phyloP scores from a whole-genome alignment of 371 early-diverging fungal genomes.

The Mucor mucedo region DNA sequence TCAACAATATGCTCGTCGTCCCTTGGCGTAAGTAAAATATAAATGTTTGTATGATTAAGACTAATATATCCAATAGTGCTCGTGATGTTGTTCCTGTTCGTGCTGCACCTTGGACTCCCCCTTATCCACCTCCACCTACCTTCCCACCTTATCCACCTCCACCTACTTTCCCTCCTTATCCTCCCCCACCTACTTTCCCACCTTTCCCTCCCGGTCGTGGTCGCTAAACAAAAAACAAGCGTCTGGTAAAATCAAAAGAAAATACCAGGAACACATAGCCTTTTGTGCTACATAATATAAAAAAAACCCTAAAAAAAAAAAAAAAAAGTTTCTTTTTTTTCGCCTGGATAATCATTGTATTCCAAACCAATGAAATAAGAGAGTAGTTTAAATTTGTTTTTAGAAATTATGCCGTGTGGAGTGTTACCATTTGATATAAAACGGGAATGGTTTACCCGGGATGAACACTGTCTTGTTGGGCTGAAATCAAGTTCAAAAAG shows the following conservation, averaged over 20 bases:
- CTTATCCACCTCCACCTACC: background rate
- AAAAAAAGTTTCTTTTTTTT: background rate
- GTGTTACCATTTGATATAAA: too few species aligned
- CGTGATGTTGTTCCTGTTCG: background rate
- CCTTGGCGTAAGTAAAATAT: too few species aligned
- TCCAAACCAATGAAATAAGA: background rate
- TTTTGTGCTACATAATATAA: background rate
- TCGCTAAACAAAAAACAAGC: background rate
- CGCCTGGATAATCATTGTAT: background rate
- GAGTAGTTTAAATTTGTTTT: too few species aligned
- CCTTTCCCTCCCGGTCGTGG: background rate
- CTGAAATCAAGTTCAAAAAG: too few species aligned
- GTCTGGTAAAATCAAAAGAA: background rate
- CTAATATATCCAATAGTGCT: background rate
- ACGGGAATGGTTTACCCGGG: too few species aligned
- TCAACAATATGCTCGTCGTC: too few species aligned
- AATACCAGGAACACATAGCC: background rate
- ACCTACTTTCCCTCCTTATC: background rate
- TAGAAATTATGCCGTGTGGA: too few species aligned
- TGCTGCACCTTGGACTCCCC: background rate
- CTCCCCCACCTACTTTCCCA: constrained; percentile 1
- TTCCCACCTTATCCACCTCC: background rate
- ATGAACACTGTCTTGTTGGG: too few species aligned
- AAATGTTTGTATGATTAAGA: too few species aligned
- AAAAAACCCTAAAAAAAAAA: too few species aligned